Conservation (phyloP, 768 basidiomycete species). For the Tylopilus sp. region DNA sequence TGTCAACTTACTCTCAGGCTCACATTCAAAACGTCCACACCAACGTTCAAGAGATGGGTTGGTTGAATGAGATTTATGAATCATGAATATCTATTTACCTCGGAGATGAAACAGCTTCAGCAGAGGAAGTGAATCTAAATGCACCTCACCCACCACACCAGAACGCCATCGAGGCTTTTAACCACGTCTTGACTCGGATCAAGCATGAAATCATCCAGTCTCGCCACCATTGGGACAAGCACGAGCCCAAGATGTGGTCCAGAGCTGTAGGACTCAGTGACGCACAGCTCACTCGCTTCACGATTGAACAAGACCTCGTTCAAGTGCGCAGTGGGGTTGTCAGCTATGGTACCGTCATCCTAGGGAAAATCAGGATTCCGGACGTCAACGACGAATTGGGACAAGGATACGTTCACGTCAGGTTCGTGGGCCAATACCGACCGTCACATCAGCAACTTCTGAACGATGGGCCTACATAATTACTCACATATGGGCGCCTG, state of each 20-base stretch:
- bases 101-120: conserved; percentile 44
- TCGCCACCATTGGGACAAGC: conserved; percentile 67
- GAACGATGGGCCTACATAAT: conserved; percentile 3
- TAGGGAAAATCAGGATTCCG: conserved; percentile 75
- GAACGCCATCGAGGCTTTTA: conserved; percentile 67
- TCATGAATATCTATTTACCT: conserved; percentile 8
- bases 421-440: conserved; percentile 39
- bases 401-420: conserved; percentile 66
- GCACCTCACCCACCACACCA: conserved; percentile 54
- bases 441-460: background rate
- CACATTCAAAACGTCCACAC: conserved; percentile 4
- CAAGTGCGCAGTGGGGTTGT: conserved; percentile 52
- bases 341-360: conserved; percentile 66
- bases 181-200: conserved; percentile 48
- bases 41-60: conserved; percentile 24
- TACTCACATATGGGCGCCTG: conserved; percentile 4
- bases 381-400: conserved; percentile 59
- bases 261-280: conserved; percentile 53
- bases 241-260: conserved; percentile 60
- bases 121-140: conserved; percentile 55
- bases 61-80: conserved; percentile 6
- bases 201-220: conserved; percentile 65
- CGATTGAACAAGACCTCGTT: conserved; percentile 42
- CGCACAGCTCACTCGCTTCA: conserved; percentile 48
- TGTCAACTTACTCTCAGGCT: background rate